Evolutionary conservation across 495 filamentous ascomycete genomes (phyloP).

Genomic region (Hypoxylon fuscum): DNA sequence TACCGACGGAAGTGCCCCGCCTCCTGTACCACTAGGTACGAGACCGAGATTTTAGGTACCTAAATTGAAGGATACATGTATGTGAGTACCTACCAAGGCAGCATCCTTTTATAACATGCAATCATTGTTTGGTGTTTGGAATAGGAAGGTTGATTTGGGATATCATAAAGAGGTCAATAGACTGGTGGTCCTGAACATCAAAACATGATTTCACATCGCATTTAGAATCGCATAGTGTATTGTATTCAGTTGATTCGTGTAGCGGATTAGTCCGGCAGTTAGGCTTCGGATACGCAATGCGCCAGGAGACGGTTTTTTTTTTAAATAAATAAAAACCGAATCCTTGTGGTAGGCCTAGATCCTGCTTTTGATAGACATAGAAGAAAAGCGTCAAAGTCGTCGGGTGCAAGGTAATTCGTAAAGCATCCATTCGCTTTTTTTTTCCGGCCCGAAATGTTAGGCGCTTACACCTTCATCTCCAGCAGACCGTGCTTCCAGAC

Average conservation of each 20-base stretch:
- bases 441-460: constrained; percentile 9
- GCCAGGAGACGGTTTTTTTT: constrained; percentile 19
- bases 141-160: constrained; percentile 1
- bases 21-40: constrained; percentile 59
- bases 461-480: constrained; percentile 89
- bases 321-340: constrained; percentile 31
- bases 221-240: too few species aligned
- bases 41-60: constrained; percentile 48
- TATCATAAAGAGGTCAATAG: too few species aligned
- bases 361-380: constrained; percentile 21
- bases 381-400: constrained; percentile 33
- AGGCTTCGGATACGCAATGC: constrained; percentile 25
- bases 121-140: constrained; percentile 1
- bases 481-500: constrained; percentile 96
- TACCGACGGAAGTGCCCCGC: constrained; percentile 46
- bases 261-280: constrained; percentile 12
- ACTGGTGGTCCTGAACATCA: too few species aligned
- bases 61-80: neutral
- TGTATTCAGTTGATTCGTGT: too few species aligned
- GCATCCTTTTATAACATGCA: too few species aligned
- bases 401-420: constrained; percentile 24
- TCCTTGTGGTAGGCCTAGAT: constrained; percentile 20
- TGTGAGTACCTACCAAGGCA: too few species aligned
- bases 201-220: too few species aligned
- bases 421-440: constrained; percentile 22